phyloP scores from a whole-genome alignment of 2,329 filamentous ascomycete species.

The Apiospora rasikravindrae region DNA sequence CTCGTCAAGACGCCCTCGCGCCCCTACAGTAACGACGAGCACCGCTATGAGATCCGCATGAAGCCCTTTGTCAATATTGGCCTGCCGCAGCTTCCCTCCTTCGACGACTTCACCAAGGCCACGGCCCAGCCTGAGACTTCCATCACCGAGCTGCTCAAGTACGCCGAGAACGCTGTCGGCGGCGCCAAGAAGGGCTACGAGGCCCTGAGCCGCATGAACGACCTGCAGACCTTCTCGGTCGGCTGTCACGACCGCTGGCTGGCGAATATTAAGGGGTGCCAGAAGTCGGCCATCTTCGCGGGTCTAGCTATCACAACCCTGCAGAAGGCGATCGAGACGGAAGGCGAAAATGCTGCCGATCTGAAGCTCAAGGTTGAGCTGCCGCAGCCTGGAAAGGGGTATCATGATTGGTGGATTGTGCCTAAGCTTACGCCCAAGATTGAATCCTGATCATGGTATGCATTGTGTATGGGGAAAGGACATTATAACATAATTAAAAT shows the following conservation, averaged over 20 bases:
- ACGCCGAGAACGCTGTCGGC: constrained; percentile 51
- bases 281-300: constrained; percentile 74
- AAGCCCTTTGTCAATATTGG: constrained; percentile 76
- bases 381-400: constrained; percentile 57
- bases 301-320: constrained; percentile 67
- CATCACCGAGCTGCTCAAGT: constrained; percentile 47
- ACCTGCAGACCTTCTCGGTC: constrained; percentile 58
- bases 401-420: constrained; percentile 71
- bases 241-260: constrained; percentile 68
- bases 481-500: not conserved
- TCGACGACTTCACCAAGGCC: constrained; percentile 62
- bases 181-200: constrained; percentile 63
- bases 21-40: constrained; percentile 69
- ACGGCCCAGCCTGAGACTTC: constrained; percentile 46
- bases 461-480: not conserved
- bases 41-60: constrained; percentile 86
- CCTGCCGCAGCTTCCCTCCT: constrained; percentile 70
- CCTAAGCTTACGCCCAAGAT: constrained; percentile 49
- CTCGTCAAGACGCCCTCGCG: constrained; percentile 57
- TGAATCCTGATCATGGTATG: not conserved
- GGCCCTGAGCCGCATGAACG: constrained; percentile 56
- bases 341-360: constrained; percentile 24
- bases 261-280: constrained; percentile 60
- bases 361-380: constrained; percentile 56
- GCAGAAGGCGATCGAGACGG: constrained; percentile 57